Evolutionary conservation across 805 yeast species (phyloP), one percentile per base, ranked within the genome.

Genomic region (Saccharomycopsis olivae): DNA sequence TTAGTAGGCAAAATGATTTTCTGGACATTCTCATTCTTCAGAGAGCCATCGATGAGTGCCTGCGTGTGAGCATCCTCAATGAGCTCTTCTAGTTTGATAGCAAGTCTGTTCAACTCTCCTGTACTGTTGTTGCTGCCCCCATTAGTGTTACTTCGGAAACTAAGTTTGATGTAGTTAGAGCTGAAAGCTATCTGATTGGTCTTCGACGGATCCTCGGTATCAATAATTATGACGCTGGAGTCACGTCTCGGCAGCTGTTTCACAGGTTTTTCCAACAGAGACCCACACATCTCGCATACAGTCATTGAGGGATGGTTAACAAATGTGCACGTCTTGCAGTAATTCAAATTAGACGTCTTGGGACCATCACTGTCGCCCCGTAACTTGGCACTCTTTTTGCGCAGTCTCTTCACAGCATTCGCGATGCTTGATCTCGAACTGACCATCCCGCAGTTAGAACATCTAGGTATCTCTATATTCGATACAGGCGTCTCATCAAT

Each of bases 261-360:
- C n/a, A n/a, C n/a, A n/a, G n/a, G n/a, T n/a, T n/a, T n/a, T n/a
- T n/a, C n/a, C n/a, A n/a, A n/a, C n/a, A n/a, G n/a, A 0, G 78
- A 64, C 0, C 95, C 96, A 60, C 97, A 89, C 53, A 92, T 69
- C 57, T 89, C 98, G 58, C 98, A 89, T 47, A 65, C 67, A 28
- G 66, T 58, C 65, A 89, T 64, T 2, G 83, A 73, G 0, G 87
- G 82, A 56, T 88, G 95, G 55, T 89, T 92, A 10, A 74, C 60
- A 52, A 87, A 89, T 0, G 97, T 84, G 50, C 94, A 84, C 10
- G 63, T 55, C 3, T 74, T 66, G 43, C 83, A 75, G 11, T 47
- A 45, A 28, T 57, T 57, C 18, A n/a, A n/a, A n/a, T n/a, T n/a
- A n/a, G n/a, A n/a, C n/a, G n/a, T n/a, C n/a, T n/a, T n/a, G n/a